Base-by-base conservation (phyloP, 2,329 filamentous ascomycete genomes). In the Davidsoniella virescens region DNA sequence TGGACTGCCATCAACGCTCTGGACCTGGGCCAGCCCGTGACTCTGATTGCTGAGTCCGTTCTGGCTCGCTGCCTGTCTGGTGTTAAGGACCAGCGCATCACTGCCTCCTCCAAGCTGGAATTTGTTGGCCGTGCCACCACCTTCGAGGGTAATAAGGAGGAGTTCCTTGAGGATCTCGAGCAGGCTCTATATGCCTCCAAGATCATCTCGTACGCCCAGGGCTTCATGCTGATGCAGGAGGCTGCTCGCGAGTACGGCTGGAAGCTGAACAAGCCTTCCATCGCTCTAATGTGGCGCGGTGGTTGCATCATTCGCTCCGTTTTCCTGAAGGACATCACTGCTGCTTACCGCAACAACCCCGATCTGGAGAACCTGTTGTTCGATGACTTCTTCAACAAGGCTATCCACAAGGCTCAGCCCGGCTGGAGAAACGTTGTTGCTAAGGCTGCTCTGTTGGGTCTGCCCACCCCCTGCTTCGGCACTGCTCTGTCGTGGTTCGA, bases 261-360 rank as follows among this genome's bases (percentile, higher is more conserved):
- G 92, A 95, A 95, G 79, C 83, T 98, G 60, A 95, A 98, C 84
- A 96, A 96, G 84, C 92, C 92, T 58, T 94, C 93, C 61, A 98
- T 98, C 64, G 92, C 92, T 61, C 84, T 98, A 65, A 98, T 98
- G 92, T 98, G 92, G 92, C 87, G 92, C 67, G 92, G 92, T 73
- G 92, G 92, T 61, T 98, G 92, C 79, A 98, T 98, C 63, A 98
- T 98, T 73, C 90, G 92, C 69, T 96, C 92, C 58, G 92, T 98
- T 65, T 98, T 98, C 87, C 75, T 98, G 59, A 96, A 96, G 82
- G 90, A 98, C 68, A 98, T 98, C 72, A 98, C 92, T 61, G 82
- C 82, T 58, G 92, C 92, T 49, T 98, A 95, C 80, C 90, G 90
- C 71, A 80, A 78, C 59, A 81, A 95, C 75, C 84, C 87, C 58